phyloP scores from a whole-genome alignment of 140 eudicot genomes.

The Flaveria floridana region DNA sequence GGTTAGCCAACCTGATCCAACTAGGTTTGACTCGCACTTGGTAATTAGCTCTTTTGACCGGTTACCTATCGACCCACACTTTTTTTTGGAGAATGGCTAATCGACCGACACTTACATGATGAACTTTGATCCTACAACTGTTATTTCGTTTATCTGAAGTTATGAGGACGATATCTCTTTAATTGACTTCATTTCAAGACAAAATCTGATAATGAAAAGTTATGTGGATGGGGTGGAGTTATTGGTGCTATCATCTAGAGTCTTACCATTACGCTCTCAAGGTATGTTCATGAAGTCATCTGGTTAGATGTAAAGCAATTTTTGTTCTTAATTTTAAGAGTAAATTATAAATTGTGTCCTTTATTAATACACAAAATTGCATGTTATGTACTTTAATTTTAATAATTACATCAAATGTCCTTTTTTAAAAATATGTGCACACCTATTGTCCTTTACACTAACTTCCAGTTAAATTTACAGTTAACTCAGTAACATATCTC shows the following conservation, averaged over 20 bases:
- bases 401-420: too few species aligned
- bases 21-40: conserved; percentile 4
- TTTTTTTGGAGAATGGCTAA: too few species aligned
- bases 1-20: background rate
- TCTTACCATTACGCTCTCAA: conserved; percentile 38
- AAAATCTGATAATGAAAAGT: conserved; percentile 47
- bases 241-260: conserved; percentile 53
- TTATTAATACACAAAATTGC: too few species aligned
- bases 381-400: too few species aligned
- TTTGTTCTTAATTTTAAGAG: background rate
- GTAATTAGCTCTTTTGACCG: background rate
- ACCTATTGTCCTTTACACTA: too few species aligned
- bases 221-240: conserved; percentile 50
- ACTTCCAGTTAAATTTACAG: too few species aligned
- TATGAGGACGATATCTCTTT: conserved; percentile 32
- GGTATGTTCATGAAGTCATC: conserved; percentile 36
- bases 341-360: too few species aligned
- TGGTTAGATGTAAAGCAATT: background rate
- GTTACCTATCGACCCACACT: background rate
- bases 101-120: background rate
- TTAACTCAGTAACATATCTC: too few species aligned
- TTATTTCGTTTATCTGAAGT: conserved; percentile 31
- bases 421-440: too few species aligned
- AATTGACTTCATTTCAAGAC: conserved; percentile 40
- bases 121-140: conserved; percentile 5